Percentiles rank a stretch among this genome's conserved stretches.
Evolutionary conservation across 192 early-diverging fungal genomes (phyloP).

Genomic region (Podila epigama): DNA sequence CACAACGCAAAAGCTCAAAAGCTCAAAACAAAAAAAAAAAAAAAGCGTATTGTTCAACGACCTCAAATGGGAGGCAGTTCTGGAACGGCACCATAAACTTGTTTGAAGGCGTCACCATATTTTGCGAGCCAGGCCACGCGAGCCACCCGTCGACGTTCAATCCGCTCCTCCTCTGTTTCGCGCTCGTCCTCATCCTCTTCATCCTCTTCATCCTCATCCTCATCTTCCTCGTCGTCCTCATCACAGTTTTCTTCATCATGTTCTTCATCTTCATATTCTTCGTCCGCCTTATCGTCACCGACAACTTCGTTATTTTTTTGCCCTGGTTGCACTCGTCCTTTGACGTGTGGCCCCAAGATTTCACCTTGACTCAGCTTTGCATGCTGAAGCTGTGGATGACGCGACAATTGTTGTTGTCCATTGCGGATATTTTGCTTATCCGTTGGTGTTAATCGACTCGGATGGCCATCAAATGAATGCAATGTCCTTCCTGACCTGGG

Average conservation of each 20-base stretch:
- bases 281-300: background rate
- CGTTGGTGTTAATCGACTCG: constrained; percentile 27
- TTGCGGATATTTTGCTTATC: constrained; percentile 27
- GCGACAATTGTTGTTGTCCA: constrained; percentile 12
- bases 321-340: background rate
- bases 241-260: constrained; percentile 2
- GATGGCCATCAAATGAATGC: constrained; percentile 35
- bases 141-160: constrained; percentile 24
- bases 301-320: background rate
- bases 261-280: background rate
- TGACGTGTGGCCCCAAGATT: too few relatives aligned
- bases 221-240: constrained; percentile 10
- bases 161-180: constrained; percentile 30
- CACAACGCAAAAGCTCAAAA: background rate
- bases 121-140: constrained; percentile 40
- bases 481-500: constrained; percentile 11
- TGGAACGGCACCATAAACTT: constrained; percentile 39
- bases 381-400: background rate
- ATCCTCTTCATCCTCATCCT: constrained; percentile 10
- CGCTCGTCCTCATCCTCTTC: constrained; percentile 18
- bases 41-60: background rate
- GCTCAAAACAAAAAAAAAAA: too few relatives aligned
- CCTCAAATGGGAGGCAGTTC: constrained; percentile 34
- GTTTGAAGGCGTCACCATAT: constrained; percentile 42
- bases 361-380: too few relatives aligned